Conservation (phyloP, 768 basidiomycete species). For the Pleurotus salmoneostramineus region DNA sequence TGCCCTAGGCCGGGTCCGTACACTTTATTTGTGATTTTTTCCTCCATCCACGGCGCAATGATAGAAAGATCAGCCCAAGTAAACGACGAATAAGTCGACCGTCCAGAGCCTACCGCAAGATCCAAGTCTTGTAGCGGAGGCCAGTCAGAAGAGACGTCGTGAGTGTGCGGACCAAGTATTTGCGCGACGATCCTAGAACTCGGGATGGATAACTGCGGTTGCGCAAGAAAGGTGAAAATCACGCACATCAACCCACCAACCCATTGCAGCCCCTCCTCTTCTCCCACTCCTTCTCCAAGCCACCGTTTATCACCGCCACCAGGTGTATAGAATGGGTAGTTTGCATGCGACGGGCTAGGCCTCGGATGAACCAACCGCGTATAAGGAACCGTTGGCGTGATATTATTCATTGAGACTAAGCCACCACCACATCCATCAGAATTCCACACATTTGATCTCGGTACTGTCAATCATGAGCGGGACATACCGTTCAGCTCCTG, state of each 20-base stretch:
- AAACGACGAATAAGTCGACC: conserved; percentile 67
- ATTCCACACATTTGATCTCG: neutral
- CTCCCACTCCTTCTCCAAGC: conserved; percentile 43
- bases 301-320: conserved; percentile 68
- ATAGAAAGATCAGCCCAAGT: conserved; percentile 64
- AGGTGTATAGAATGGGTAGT: conserved; percentile 73
- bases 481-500: conserved; percentile 11
- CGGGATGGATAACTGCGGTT: neutral
- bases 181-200: conserved; percentile 57
- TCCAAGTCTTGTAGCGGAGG: conserved; percentile 43
- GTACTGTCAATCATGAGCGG: neutral
- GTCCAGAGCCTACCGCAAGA: conserved; percentile 40
- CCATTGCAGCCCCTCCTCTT: conserved; percentile 66
- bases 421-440: neutral
- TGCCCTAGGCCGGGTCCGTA: conserved; percentile 70
- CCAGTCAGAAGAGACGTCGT: conserved; percentile 28
- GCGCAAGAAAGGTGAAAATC: conserved; percentile 4
- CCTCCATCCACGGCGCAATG: conserved; percentile 79
- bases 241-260: conserved; percentile 67
- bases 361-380: conserved; percentile 49
- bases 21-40: conserved; percentile 58
- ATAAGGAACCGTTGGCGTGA: conserved; percentile 28
- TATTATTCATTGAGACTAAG: conserved; percentile 24
- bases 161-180: conserved; percentile 41
- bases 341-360: conserved; percentile 49